These are phyloP conservation scores for Hanseniaspora lindneri DNA, from an alignment of 805 yeast genomes.

Conservation along the genomic window DNA sequence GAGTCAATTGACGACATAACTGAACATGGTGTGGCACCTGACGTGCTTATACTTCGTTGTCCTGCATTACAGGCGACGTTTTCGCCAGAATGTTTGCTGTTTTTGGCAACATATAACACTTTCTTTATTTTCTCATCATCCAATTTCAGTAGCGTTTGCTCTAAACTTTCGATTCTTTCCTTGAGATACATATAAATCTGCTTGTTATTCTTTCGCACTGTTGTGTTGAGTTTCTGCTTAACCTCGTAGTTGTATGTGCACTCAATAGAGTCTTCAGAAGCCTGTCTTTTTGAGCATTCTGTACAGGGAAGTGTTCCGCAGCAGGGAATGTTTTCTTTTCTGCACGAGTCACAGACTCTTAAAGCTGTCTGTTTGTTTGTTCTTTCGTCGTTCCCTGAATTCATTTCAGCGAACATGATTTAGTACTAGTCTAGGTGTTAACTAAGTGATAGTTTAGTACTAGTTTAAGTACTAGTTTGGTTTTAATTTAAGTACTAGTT, in stretches of 20 bases:
- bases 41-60: no score
- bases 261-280: background rate
- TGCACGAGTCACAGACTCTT: conserved; percentile 15
- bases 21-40: no score
- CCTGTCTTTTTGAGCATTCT: background rate
- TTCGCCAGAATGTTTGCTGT: no score
- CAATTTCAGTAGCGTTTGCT: background rate
- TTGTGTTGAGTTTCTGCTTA: background rate
- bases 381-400: no score
- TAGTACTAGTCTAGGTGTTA: no score
- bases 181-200: background rate
- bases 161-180: conserved; percentile 1
- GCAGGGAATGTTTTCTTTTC: conserved; percentile 2
- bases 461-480: no score
- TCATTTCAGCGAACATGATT: no score
- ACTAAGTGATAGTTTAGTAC: no score
- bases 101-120: background rate
- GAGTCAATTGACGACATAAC: no score
- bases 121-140: background rate
- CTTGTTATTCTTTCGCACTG: conserved; percentile 2
- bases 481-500: no score
- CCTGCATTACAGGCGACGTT: no score
- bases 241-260: conserved; percentile 13
- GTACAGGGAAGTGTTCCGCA: conserved; percentile 13
- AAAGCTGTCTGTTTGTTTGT: no score